A percentile compares a stretch with the other conserved stretches of the same genome.
Conservation (phyloP, 2,329 filamentous ascomycete genomes). For the Septoria linicola region DNA sequence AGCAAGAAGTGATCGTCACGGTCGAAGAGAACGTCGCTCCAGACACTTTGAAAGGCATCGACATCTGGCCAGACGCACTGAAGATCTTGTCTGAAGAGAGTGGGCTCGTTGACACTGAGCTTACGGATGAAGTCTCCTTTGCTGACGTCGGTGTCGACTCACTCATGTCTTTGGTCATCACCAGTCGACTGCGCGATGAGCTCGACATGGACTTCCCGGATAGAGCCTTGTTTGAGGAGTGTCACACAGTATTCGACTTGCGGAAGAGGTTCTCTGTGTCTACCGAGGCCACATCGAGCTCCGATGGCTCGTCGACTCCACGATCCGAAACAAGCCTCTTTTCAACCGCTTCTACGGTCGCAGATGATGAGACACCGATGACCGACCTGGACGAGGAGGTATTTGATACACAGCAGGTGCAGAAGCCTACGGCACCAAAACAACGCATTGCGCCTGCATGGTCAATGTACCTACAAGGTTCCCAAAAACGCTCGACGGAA, state of each 20-base stretch:
- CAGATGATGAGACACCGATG: slow-evolving; percentile 7
- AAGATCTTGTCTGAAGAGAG: slow-evolving; percentile 36
- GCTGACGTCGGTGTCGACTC: slow-evolving; percentile 37
- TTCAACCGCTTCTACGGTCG: too few relatives aligned
- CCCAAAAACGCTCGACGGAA: slow-evolving; percentile 16
- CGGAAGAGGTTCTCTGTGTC: background rate
- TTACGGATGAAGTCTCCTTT: slow-evolving; percentile 32
- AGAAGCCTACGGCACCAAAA: background rate
- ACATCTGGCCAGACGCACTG: slow-evolving; percentile 8
- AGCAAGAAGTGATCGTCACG: background rate
- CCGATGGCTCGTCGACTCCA: too few relatives aligned
- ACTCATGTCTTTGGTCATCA: slow-evolving; percentile 32
- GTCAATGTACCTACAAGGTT: slow-evolving; percentile 24
- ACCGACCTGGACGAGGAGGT: slow-evolving; percentile 9
- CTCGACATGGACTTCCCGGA: slow-evolving; percentile 27
- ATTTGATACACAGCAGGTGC: background rate
- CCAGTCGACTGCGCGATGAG: slow-evolving; percentile 31
- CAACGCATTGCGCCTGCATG: slow-evolving; percentile 7
- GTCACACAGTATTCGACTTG: slow-evolving; percentile 11
- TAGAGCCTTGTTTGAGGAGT: slow-evolving; percentile 12
- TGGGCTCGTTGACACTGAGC: slow-evolving; percentile 31
- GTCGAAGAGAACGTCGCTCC: background rate
- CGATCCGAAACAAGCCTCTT: too few relatives aligned
- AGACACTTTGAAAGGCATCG: background rate
- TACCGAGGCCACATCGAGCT: too few relatives aligned